A percentile compares a stretch with the other conserved stretches of the same genome.
phyloP scores from a whole-genome alignment of 2,329 filamentous ascomycete species.

The Stagonosporopsis cucurbitacearum region DNA sequence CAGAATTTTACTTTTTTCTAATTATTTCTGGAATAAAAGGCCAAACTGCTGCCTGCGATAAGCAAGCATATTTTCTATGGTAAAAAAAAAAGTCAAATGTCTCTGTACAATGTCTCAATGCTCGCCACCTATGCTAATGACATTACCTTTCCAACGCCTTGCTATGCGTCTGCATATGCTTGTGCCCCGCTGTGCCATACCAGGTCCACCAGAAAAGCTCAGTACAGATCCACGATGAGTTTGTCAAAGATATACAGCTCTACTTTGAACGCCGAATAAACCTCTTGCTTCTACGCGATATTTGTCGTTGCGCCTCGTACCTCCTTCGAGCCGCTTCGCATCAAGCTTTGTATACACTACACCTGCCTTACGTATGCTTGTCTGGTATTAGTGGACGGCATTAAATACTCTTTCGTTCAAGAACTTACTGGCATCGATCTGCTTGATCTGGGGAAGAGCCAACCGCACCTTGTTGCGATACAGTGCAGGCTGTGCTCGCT shows the following conservation, averaged over 20 bases:
- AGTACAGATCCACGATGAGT: background rate
- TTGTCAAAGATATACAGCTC: background rate
- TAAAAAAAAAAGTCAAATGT: background rate
- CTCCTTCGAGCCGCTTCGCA: background rate
- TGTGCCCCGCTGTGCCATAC: slow-evolving; percentile 9
- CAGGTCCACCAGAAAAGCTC: background rate
- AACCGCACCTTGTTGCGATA: slow-evolving; percentile 94
- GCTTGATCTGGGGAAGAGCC: slow-evolving; percentile 82
- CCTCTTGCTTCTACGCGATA: background rate
- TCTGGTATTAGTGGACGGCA: slow-evolving; percentile 9
- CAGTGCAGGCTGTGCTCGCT: slow-evolving; percentile 76
- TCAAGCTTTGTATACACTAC: slow-evolving; percentile 9
- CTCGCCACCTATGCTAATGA: background rate
- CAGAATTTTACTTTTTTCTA: background rate
- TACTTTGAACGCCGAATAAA: background rate
- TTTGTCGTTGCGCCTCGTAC: background rate
- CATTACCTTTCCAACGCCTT: slow-evolving; percentile 11
- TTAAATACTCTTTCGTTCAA: background rate
- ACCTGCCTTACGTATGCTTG: slow-evolving; percentile 33
- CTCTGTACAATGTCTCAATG: background rate
- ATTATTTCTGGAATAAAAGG: too few relatives aligned
- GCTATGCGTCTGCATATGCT: slow-evolving; percentile 13
- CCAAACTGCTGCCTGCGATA: background rate
- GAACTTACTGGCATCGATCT: slow-evolving; percentile 94
- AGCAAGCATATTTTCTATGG: background rate